Percentiles rank a stretch among this genome's conserved stretches.
Conservation (phyloP, 176 grass and related monocot genomes). For the Musa troglodytarum region DNA sequence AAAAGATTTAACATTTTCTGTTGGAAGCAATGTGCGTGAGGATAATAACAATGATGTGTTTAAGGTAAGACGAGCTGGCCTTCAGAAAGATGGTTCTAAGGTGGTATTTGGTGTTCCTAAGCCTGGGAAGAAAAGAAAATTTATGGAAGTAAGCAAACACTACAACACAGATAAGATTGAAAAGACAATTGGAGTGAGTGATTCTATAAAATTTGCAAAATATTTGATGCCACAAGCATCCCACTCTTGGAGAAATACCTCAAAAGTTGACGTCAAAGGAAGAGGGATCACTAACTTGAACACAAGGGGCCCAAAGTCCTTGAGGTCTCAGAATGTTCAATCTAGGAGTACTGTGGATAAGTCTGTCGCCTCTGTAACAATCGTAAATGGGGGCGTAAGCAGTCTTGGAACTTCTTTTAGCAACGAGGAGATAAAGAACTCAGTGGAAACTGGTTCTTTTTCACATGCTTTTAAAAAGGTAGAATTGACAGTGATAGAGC, state of each 20-base stretch:
- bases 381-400: constrained; percentile 27
- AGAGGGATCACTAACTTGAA: constrained; percentile 38
- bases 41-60: constrained; percentile 33
- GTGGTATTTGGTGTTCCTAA: constrained; percentile 84
- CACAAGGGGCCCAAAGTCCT: constrained; percentile 41
- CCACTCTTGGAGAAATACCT: constrained; percentile 26
- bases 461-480: constrained; percentile 11
- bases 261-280: constrained; percentile 45
- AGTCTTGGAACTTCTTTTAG: constrained; percentile 17
- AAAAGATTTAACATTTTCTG: constrained; percentile 48
- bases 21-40: constrained; percentile 44
- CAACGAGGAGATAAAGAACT: constrained; percentile 24
- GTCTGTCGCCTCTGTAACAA: constrained; percentile 3
- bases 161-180: constrained; percentile 51
- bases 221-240: constrained; percentile 45
- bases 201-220: constrained; percentile 36
- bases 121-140: constrained; percentile 91
- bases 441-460: constrained; percentile 7
- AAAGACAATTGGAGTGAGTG: constrained; percentile 38
- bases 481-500: constrained; percentile 20
- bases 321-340: constrained; percentile 31
- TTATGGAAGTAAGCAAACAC: constrained; percentile 97
- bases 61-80: constrained; percentile 46
- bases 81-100: constrained; percentile 84
- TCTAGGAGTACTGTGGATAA: constrained; percentile 23